A percentile compares a stretch with the other conserved stretches of the same genome.
phyloP scores from a whole-genome alignment of 2,329 filamentous ascomycete genomes.

The Lomentospora prolificans region DNA sequence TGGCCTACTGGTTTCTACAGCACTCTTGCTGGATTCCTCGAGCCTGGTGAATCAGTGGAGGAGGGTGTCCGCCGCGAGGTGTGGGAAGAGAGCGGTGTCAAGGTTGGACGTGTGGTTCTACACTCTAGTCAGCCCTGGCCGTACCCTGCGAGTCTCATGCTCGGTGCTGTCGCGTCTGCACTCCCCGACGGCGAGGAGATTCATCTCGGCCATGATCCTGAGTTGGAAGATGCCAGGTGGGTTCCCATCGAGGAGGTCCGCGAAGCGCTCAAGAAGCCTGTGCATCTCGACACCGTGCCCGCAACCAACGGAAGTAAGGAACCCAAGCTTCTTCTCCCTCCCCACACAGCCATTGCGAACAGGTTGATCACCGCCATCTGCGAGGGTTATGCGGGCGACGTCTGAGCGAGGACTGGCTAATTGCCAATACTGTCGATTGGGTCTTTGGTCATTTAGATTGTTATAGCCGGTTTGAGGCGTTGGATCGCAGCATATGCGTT shows the following conservation, averaged over 20 bases:
- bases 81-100: slow-evolving; percentile 76
- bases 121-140: slow-evolving; percentile 85
- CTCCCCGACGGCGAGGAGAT: slow-evolving; percentile 70
- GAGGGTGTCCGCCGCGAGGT: slow-evolving; percentile 76
- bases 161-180: slow-evolving; percentile 80
- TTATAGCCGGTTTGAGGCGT: not conserved
- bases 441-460: not conserved
- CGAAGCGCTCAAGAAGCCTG: slow-evolving; percentile 57
- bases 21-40: slow-evolving; percentile 78
- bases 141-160: slow-evolving; percentile 77
- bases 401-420: not conserved
- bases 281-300: slow-evolving; percentile 55
- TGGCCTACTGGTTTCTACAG: slow-evolving; percentile 83
- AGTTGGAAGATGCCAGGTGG: slow-evolving; percentile 86
- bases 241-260: slow-evolving; percentile 71
- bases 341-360: slow-evolving; percentile 83
- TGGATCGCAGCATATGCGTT: not conserved
- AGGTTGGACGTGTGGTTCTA: slow-evolving; percentile 66
- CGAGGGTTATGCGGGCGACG: slow-evolving; percentile 44
- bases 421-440: not conserved
- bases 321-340: slow-evolving; percentile 46
- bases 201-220: slow-evolving; percentile 75
- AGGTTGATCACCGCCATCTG: slow-evolving; percentile 73
- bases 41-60: slow-evolving; percentile 77
- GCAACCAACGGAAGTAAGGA: slow-evolving; percentile 56